phyloP scores from a whole-genome alignment of 352 stramenopile genomes.

The Phytophthora brassicae region DNA sequence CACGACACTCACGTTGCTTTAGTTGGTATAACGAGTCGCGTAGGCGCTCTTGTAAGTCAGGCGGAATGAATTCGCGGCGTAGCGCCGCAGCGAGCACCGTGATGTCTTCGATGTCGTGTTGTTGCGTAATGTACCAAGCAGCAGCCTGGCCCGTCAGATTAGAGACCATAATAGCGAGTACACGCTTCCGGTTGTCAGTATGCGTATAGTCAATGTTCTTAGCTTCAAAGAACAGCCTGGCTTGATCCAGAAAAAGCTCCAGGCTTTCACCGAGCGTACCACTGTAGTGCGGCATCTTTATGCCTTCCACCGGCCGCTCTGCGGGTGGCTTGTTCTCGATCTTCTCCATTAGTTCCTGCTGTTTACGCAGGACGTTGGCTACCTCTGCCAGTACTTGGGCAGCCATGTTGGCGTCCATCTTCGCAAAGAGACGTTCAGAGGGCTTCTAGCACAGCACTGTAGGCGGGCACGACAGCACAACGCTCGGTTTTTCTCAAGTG shows the following conservation, averaged over 20 bases:
- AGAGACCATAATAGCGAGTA: constrained; percentile 8
- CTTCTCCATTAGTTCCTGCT: constrained; percentile 5
- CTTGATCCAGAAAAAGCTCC: constrained; percentile 9
- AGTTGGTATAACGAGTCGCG: constrained; percentile 1
- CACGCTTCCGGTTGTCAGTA: neutral
- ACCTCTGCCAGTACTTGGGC: constrained; percentile 3
- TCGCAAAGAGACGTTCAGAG: constrained; percentile 1
- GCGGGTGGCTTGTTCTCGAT: neutral
- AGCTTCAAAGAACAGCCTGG: constrained; percentile 3
- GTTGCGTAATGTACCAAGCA: constrained; percentile 15
- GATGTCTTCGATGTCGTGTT: constrained; percentile 6
- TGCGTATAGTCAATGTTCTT: constrained; percentile 18
- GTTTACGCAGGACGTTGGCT: neutral
- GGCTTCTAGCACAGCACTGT: neutral
- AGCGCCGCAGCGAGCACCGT: neutral
- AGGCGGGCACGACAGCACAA: neutral
- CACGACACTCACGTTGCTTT: constrained; percentile 9
- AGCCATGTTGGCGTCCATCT: constrained; percentile 3
- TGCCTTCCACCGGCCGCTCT: neutral
- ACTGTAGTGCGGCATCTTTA: neutral
- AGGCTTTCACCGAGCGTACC: constrained; percentile 8
- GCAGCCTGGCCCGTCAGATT: constrained; percentile 7
- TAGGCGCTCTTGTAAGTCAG: constrained; percentile 11
- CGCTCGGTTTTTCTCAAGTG: neutral
- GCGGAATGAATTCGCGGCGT: constrained; percentile 7